These are phyloP conservation scores for Stygiomarasmius scandens DNA, from an alignment of 1,284 basidiomycete species.

Conservation along the genomic window DNA sequence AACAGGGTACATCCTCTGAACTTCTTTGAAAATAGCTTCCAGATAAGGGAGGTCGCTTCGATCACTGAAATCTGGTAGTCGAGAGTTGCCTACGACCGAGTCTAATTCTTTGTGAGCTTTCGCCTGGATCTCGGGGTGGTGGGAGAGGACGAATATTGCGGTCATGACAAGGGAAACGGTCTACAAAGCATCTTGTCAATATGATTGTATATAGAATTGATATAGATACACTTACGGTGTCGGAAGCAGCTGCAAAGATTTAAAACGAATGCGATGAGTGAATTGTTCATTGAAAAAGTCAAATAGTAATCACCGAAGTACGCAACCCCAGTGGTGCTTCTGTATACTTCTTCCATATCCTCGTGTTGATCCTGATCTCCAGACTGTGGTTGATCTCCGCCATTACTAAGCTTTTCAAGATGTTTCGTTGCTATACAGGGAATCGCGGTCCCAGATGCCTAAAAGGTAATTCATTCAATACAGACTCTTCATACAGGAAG, in stretches of 20 bases:
- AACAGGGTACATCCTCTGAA: neutral
- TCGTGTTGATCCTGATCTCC: conserved; percentile 8
- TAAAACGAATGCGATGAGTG: neutral
- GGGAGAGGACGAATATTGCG: neutral
- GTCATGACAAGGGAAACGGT: neutral
- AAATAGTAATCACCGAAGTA: conserved; percentile 17
- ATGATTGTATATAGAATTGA: neutral
- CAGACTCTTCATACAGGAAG: too few relatives aligned
- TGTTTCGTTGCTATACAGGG: conserved; percentile 22
- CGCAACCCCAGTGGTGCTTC: conserved; percentile 22
- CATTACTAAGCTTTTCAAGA: conserved; percentile 10
- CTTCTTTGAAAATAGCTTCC: conserved; percentile 6
- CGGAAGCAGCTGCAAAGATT: conserved; percentile 27
- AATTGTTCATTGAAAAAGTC: neutral
- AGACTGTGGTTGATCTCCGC: neutral
- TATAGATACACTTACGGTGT: conserved; percentile 25
- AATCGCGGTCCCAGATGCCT: conserved; percentile 18
- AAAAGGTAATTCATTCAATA: neutral
- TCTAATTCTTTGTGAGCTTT: conserved; percentile 2
- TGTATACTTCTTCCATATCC: conserved; percentile 20
- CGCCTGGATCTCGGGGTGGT: conserved; percentile 1
- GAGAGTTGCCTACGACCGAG: neutral
- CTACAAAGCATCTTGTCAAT: neutral
- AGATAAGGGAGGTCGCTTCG: neutral
- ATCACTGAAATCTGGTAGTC: conserved; percentile 5